phyloP scores from a whole-genome alignment of 192 early-diverging fungal genomes.

The Linnemannia hyalina region DNA sequence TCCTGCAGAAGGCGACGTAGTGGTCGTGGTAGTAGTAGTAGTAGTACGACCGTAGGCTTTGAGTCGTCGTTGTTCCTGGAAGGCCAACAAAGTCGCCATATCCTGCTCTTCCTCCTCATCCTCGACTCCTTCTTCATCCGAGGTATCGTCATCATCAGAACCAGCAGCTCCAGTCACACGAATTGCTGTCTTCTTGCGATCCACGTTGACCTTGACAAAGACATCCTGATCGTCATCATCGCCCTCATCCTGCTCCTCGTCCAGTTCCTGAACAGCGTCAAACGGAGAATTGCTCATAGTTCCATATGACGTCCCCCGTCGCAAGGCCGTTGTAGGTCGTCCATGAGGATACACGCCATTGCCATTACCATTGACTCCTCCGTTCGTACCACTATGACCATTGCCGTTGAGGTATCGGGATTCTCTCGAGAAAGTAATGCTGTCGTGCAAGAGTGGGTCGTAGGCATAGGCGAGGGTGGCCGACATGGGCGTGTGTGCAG shows the following conservation, averaged over 20 bases:
- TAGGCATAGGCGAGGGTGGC: conserved; percentile 42
- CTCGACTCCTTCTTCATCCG: conserved; percentile 14
- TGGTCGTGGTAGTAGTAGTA: conserved; percentile 25
- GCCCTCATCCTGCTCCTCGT: conserved; percentile 23
- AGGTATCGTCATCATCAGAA: not conserved
- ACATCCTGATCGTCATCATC: conserved; percentile 36
- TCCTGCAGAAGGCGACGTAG: conserved; percentile 17
- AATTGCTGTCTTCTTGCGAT: not conserved
- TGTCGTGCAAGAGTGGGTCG: conserved; percentile 35
- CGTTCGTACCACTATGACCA: no score
- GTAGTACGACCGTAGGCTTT: conserved; percentile 33
- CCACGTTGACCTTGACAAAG: conserved; percentile 50
- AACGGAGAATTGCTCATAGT: conserved; percentile 39
- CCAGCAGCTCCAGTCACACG: not conserved
- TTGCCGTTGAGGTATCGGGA: conserved; percentile 25
- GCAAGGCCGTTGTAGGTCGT: not conserved
- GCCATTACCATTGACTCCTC: not conserved
- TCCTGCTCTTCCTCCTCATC: conserved; percentile 50
- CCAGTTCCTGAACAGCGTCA: conserved; percentile 40
- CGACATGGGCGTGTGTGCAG: conserved; percentile 54
- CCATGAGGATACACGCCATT: not conserved
- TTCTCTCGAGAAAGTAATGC: conserved; percentile 52
- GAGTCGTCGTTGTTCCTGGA: conserved; percentile 40
- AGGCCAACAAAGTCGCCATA: conserved; percentile 47
- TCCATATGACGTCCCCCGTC: conserved; percentile 41